Base-by-base conservation (phyloP, 148 eudicot genomes). In the Camellia lanceoleosa region DNA sequence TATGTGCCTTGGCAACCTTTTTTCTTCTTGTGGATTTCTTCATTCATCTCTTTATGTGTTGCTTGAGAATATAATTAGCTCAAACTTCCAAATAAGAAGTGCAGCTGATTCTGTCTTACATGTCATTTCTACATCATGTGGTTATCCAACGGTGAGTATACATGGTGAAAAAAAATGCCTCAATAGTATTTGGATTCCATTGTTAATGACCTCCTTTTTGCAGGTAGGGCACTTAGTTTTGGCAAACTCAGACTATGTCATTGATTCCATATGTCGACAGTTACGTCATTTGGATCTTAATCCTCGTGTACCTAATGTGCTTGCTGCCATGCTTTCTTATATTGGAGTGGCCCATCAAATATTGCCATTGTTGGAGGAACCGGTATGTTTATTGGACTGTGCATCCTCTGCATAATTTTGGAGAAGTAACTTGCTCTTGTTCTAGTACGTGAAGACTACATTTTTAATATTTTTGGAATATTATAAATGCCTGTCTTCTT, bases 341-440 rank as follows among this genome's bases (percentile, higher is more conserved):
- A 88, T 95, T 73, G 99, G 97, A 80, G 89, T 91, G 52, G 97
- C 94, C 44, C 83, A 95, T 79, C 89, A 89, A 73, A 90, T 95
- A 89, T 90, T 95, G 91, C 94, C 99, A 7, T 87, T 93, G 69
- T 83, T 95, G 82, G 99, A 95, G 89, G 99, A 95, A 85, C 97
- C 99, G 89, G 99, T 95, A 91, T 71, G 82, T 5, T 38, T 79
- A 38, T 59, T 6, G 2, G 16, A 19, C 43, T 30, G 7, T 20
- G n/a, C 41, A 47, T 83, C 18, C 6, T 61, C 67, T 12, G 82
- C 67, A 42, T 52, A 46, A n/a, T 13, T 71, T 52, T 73, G 67
- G 58, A 59, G 44, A 47, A 58, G 68, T 47, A 54, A 65, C 66
- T 67, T 75, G 79, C 52, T 76, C 10, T 41, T 71, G 23, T 60